Percentiles rank a stretch among this genome's conserved stretches.
Evolutionary conservation across 768 basidiomycete genomes (phyloP).

Genomic region (Megacollybia marginata): DNA sequence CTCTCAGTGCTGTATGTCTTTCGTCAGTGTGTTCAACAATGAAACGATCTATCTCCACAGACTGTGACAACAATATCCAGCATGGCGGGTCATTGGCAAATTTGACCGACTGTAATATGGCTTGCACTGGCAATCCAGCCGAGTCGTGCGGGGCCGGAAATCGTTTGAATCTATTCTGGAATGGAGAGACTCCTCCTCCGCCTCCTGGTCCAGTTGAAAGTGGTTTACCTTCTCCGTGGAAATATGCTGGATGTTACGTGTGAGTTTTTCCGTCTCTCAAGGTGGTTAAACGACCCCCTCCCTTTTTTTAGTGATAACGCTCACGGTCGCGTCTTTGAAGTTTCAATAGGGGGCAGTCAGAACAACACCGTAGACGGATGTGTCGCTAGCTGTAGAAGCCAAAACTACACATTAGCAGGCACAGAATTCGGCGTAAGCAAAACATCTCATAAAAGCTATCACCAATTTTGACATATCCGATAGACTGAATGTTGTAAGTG

Average conservation of each 20-base stretch:
- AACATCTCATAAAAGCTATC: not conserved
- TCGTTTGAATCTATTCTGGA: constrained; percentile 63
- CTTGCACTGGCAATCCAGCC: constrained; percentile 61
- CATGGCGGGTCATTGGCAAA: constrained; percentile 38
- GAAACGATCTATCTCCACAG: constrained; percentile 24
- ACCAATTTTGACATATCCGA: not conserved
- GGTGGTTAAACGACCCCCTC: constrained; percentile 5
- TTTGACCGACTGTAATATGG: constrained; percentile 47
- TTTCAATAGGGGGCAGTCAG: constrained; percentile 26
- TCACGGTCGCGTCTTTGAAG: constrained; percentile 50
- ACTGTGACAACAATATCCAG: constrained; percentile 55
- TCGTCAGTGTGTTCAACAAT: not conserved
- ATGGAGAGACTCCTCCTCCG: constrained; percentile 30
- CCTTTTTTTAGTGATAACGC: constrained; percentile 55
- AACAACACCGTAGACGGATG: constrained; percentile 56
- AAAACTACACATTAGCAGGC: constrained; percentile 61
- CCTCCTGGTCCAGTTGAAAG: constrained; percentile 37
- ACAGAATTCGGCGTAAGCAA: constrained; percentile 53
- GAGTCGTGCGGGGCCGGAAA: constrained; percentile 73
- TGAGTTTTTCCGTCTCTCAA: constrained; percentile 19
- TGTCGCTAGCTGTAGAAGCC: constrained; percentile 44
- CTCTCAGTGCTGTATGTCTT: constrained; percentile 44
- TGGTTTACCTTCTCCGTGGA: constrained; percentile 50
- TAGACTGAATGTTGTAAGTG: constrained; percentile 36
- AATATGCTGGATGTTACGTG: constrained; percentile 63